These are phyloP conservation scores for Cynanchum wilfordii DNA, from an alignment of 257 asterid species.

Conservation along the genomic window DNA sequence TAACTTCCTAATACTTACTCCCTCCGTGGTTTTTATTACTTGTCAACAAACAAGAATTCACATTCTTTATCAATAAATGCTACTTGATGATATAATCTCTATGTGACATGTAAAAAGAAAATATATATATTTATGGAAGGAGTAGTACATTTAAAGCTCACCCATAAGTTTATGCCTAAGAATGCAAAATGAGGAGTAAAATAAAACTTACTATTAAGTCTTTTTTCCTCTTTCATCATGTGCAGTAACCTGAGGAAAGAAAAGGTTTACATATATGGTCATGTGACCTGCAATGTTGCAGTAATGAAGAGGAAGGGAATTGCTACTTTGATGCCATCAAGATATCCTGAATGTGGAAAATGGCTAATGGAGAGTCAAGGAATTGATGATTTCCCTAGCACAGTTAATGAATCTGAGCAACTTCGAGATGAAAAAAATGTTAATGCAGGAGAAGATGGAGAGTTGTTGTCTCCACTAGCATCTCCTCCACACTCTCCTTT, in stretches of 20 bases:
- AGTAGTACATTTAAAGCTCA: neutral
- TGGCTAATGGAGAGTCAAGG: constrained; percentile 4
- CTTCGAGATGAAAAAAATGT: neutral
- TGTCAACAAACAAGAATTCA: too few relatives aligned
- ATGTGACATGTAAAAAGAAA: too few relatives aligned
- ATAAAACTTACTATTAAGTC: neutral
- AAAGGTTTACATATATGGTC: constrained; percentile 13
- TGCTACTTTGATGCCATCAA: constrained; percentile 15
- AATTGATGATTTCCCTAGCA: neutral
- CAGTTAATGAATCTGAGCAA: constrained; percentile 2
- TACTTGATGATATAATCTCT: too few relatives aligned
- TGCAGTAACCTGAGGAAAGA: constrained; percentile 12
- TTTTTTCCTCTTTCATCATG: neutral
- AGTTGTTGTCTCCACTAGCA: neutral
- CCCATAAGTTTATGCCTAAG: neutral
- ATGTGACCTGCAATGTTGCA: constrained; percentile 17
- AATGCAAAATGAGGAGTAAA: neutral
- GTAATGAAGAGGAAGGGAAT: constrained; percentile 11
- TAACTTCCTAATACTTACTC: neutral
- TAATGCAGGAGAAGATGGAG: neutral
- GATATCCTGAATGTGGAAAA: constrained; percentile 2
- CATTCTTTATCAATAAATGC: too few relatives aligned
- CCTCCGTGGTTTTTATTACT: too few relatives aligned
- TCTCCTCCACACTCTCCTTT: constrained; percentile 8
- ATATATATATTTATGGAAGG: too few relatives aligned